A percentile compares a stretch with the other conserved stretches of the same genome.
Conservation (phyloP, 208 protist genomes). For the Trypanosoma scelopori region DNA sequence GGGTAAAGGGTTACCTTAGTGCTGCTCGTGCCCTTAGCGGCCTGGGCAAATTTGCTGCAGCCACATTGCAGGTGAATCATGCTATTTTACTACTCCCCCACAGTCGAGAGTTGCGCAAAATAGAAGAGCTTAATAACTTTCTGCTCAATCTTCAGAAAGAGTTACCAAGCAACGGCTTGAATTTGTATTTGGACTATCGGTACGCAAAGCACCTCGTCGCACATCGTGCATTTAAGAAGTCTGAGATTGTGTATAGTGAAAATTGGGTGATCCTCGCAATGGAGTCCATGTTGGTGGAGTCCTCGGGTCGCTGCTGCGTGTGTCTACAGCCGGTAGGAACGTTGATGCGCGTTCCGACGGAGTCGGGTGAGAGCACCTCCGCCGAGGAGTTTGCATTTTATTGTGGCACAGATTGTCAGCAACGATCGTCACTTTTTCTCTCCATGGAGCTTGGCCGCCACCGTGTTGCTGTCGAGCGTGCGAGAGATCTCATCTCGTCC, state of each 20-base stretch:
- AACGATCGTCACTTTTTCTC: slow-evolving; percentile 39
- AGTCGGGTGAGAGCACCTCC: background rate
- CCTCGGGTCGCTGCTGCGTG: slow-evolving; percentile 42
- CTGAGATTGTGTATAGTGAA: slow-evolving; percentile 39
- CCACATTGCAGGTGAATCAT: slow-evolving; percentile 27
- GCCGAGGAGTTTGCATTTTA: slow-evolving; percentile 10
- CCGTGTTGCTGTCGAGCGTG: slow-evolving; percentile 33
- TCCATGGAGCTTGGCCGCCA: slow-evolving; percentile 42
- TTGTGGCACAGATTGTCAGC: slow-evolving; percentile 38
- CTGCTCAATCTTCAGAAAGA: slow-evolving; percentile 46
- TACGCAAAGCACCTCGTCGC: slow-evolving; percentile 57
- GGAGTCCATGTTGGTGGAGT: slow-evolving; percentile 39
- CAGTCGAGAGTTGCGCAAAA: slow-evolving; percentile 52
- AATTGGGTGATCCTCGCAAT: slow-evolving; percentile 43
- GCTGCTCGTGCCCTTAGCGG: slow-evolving; percentile 60
- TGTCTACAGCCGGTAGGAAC: slow-evolving; percentile 34
- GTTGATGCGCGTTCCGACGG: slow-evolving; percentile 21
- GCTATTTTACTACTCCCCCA: slow-evolving; percentile 51
- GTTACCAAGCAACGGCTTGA: slow-evolving; percentile 31
- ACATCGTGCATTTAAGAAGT: slow-evolving; percentile 8
- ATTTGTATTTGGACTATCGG: slow-evolving; percentile 44
- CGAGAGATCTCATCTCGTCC: slow-evolving; percentile 39
- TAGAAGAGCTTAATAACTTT: slow-evolving; percentile 60
- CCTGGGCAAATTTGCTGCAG: slow-evolving; percentile 50
- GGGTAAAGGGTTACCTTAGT: slow-evolving; percentile 64